These are phyloP conservation scores for Buxus sempervirens DNA, from an alignment of 164 flowering plant genomes.

Conservation along the genomic window DNA sequence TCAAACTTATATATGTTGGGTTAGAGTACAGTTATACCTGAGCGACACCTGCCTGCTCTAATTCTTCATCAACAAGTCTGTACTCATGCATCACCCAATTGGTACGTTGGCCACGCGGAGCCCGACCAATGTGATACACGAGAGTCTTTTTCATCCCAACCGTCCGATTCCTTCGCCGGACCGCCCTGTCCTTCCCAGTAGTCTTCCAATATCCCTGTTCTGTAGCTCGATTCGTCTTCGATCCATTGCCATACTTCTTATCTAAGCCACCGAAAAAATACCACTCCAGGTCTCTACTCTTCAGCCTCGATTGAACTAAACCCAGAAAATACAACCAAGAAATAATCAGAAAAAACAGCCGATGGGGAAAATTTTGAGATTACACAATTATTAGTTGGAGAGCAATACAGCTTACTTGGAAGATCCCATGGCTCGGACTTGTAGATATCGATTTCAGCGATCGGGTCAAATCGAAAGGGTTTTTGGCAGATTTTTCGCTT, in stretches of 20 bases:
- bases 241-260: conserved; percentile 50
- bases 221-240: conserved; percentile 49
- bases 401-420: conserved; percentile 31
- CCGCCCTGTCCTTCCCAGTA: conserved; percentile 52
- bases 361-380: too few relatives aligned
- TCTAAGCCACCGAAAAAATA: conserved; percentile 55
- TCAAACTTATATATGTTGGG: background rate
- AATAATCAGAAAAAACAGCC: background rate
- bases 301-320: conserved; percentile 51
- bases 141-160: conserved; percentile 65
- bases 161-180: conserved; percentile 16
- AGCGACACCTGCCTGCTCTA: conserved; percentile 33
- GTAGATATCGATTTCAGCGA: conserved; percentile 64
- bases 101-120: conserved; percentile 49
- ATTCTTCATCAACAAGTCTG: conserved; percentile 34
- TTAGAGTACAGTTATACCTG: conserved; percentile 29
- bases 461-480: conserved; percentile 48
- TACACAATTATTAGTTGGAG: background rate
- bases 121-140: conserved; percentile 52
- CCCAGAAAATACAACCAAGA: background rate
- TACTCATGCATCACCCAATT: conserved; percentile 77
- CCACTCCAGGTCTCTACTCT: conserved; percentile 58
- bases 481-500: conserved; percentile 40
- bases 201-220: conserved; percentile 66
- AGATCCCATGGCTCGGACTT: conserved; percentile 73